These are phyloP conservation scores for Xylaria sp. DNA, from an alignment of 2,329 filamentous ascomycete genomes.

Conservation along the genomic window DNA sequence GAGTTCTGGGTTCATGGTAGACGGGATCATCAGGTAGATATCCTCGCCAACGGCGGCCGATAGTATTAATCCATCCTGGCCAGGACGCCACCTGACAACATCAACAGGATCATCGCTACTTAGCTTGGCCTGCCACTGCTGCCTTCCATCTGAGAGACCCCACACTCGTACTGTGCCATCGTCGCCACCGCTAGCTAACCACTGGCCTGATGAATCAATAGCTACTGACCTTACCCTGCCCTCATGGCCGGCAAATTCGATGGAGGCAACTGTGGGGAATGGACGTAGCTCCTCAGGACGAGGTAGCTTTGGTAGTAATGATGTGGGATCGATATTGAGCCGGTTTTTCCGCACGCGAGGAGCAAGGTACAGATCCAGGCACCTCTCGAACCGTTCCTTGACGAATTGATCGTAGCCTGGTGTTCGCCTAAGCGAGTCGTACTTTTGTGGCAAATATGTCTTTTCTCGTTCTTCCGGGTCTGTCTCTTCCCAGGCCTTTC, in stretches of 20 bases:
- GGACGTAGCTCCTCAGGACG: constrained; percentile 93
- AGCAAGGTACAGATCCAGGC: constrained; percentile 93
- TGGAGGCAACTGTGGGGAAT: constrained; percentile 90
- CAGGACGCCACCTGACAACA: constrained; percentile 88
- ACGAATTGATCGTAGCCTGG: constrained; percentile 90
- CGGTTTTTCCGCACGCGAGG: constrained; percentile 91
- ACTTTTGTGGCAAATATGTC: constrained; percentile 85
- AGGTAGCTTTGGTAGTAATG: constrained; percentile 90
- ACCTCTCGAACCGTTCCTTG: constrained; percentile 96
- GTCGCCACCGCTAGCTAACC: constrained; percentile 90
- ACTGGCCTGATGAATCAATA: constrained; percentile 86
- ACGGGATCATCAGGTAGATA: constrained; percentile 84
- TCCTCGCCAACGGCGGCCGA: constrained; percentile 86
- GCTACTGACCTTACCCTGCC: constrained; percentile 86
- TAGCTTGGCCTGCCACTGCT: constrained; percentile 85
- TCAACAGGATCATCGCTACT: constrained; percentile 84
- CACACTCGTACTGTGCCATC: constrained; percentile 93
- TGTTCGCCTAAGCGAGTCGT: constrained; percentile 86
- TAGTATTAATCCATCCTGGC: constrained; percentile 80
- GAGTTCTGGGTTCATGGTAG: constrained; percentile 74
- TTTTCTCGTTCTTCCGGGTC: constrained; percentile 93
- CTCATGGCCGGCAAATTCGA: constrained; percentile 87
- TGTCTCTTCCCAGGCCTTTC: constrained; percentile 81
- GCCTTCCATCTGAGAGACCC: constrained; percentile 85
- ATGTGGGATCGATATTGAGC: constrained; percentile 95